phyloP scores from a whole-genome alignment of 2,329 filamentous ascomycete species.

The Ophioceras dolichostomum region DNA sequence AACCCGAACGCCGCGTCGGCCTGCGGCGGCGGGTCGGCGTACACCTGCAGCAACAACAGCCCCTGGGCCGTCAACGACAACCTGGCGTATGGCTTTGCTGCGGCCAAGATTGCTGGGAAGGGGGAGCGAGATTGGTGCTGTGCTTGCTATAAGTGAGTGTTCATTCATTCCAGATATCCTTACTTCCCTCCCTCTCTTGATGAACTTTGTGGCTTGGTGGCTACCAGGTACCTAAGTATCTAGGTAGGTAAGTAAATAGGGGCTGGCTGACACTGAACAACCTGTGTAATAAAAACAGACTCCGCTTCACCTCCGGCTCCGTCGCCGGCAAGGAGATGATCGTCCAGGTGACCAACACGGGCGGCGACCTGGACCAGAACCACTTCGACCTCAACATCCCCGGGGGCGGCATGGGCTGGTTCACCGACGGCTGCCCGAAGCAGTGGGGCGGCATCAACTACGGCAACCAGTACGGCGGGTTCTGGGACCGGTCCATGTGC shows the following conservation, averaged over 20 bases:
- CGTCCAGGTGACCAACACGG: slow-evolving; percentile 53
- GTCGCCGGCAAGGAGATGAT: slow-evolving; percentile 50
- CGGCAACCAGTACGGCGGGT: slow-evolving; percentile 34
- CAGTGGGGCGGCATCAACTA: slow-evolving; percentile 29
- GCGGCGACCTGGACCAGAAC: slow-evolving; percentile 39
- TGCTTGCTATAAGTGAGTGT: too few relatives aligned
- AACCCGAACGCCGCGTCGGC: slow-evolving; percentile 27
- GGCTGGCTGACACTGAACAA: too few relatives aligned
- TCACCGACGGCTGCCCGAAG: slow-evolving; percentile 33
- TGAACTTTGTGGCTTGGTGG: slow-evolving; percentile 14
- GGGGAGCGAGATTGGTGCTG: too few relatives aligned
- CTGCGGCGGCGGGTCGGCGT: slow-evolving; percentile 36
- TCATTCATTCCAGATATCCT: too few relatives aligned
- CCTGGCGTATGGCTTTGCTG: slow-evolving; percentile 43
- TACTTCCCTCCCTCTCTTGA: too few relatives aligned
- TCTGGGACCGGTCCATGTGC: slow-evolving; percentile 28
- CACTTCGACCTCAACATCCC: slow-evolving; percentile 48
- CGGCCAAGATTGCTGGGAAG: slow-evolving; percentile 32
- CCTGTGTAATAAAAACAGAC: slow-evolving; percentile 15
- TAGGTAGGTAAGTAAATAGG: too few relatives aligned
- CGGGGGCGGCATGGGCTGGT: slow-evolving; percentile 43
- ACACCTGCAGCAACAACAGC: slow-evolving; percentile 37
- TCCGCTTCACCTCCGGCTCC: slow-evolving; percentile 38
- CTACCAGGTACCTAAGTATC: too few relatives aligned
- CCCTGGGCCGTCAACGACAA: slow-evolving; percentile 38